Percentiles rank a stretch among this genome's conserved stretches.
Conservation (phyloP, 306 rosid genomes). For the Pyrus betulifolia region DNA sequence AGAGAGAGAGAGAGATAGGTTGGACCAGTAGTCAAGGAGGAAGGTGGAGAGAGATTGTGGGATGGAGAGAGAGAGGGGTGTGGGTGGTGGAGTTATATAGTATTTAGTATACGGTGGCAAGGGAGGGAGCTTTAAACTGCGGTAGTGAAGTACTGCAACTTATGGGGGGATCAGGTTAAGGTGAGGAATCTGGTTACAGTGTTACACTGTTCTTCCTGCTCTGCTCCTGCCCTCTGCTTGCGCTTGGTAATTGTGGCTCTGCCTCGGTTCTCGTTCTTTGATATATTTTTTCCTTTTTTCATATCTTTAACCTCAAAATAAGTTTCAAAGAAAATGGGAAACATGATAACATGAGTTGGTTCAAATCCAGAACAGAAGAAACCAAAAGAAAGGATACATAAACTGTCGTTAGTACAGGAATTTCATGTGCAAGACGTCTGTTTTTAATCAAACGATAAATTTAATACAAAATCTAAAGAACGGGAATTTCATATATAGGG, state of each 20-base stretch:
- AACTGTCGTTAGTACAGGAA: neutral
- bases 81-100: slow-evolving; percentile 34
- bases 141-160: slow-evolving; percentile 4
- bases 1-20: neutral
- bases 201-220: slow-evolving; percentile 1
- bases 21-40: slow-evolving; percentile 59
- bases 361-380: neutral
- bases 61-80: slow-evolving; percentile 26
- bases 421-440: too few species aligned
- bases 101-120: neutral
- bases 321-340: neutral
- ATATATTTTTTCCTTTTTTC: too few species aligned
- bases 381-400: too few species aligned
- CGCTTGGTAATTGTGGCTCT: neutral
- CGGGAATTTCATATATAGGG: too few species aligned
- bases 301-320: neutral
- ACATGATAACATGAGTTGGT: neutral
- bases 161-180: neutral
- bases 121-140: neutral
- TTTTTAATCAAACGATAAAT: too few species aligned
- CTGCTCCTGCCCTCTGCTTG: neutral
- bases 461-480: too few species aligned
- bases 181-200: slow-evolving; percentile 20
- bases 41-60: slow-evolving; percentile 18
- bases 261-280: neutral